Evolutionary conservation across 306 rosid species (phyloP).

Genomic region (Casuarina glauca): DNA sequence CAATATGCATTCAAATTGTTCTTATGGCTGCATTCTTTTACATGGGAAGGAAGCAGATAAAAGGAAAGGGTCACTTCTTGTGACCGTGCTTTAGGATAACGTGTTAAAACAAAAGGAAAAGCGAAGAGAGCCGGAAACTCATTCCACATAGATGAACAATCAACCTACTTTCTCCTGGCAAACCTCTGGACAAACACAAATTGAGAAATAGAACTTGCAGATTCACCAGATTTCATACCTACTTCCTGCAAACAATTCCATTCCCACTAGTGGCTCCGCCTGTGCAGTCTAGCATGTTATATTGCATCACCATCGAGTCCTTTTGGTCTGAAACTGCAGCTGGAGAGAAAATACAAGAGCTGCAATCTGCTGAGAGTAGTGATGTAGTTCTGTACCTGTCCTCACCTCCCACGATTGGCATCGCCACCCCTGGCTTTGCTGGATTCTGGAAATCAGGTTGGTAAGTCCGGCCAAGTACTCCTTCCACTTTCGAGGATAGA

Average conservation of each 20-base stretch:
- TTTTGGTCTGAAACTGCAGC: conserved; percentile 17
- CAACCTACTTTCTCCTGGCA: no score
- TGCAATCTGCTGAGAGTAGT: conserved; percentile 65
- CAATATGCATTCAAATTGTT: not conserved
- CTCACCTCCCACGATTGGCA: conserved; percentile 87
- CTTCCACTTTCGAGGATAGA: conserved; percentile 69
- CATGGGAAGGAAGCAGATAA: not conserved
- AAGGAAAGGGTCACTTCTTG: not conserved
- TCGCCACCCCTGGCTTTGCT: conserved; percentile 71
- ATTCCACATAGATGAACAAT: no score
- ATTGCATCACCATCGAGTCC: conserved; percentile 24
- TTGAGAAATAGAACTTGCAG: not conserved
- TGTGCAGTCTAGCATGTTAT: conserved; percentile 56
- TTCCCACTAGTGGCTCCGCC: conserved; percentile 54
- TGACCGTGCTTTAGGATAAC: not conserved
- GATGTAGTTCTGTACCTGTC: conserved; percentile 65
- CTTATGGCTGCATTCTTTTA: not conserved
- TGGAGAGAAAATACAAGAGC: conserved; percentile 50
- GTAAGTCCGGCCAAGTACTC: conserved; percentile 86
- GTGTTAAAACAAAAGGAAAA: not conserved
- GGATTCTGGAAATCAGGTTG: conserved; percentile 74
- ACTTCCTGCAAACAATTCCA: conserved; percentile 80
- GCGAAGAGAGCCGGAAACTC: not conserved
- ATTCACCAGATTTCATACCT: not conserved
- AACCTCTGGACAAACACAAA: not conserved